Evolutionary conservation across 2,329 filamentous ascomycete species (phyloP).

Genomic region (Cyanodermella asteris): DNA sequence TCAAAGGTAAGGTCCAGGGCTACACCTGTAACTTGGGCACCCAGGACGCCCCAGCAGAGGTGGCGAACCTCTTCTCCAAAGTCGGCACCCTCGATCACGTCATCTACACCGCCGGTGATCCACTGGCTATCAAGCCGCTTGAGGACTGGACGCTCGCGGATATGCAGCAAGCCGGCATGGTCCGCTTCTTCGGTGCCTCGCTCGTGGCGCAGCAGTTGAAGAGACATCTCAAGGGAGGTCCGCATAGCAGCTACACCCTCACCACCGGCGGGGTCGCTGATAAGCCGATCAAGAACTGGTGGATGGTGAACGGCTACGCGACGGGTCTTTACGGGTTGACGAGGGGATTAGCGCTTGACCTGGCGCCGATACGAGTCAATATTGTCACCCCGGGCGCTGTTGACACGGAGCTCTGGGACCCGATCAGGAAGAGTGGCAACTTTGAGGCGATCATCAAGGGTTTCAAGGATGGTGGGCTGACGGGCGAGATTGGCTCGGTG

Average conservation of each 20-base stretch:
- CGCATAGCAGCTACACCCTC: conserved; percentile 29
- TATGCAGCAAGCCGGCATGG: conserved; percentile 22
- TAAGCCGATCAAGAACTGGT: conserved; percentile 30
- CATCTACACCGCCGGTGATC: conserved; percentile 33
- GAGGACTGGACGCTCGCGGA: conserved; percentile 19
- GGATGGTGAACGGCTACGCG: conserved; percentile 24
- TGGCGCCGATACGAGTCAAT: conserved; percentile 43
- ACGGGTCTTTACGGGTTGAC: conserved; percentile 31
- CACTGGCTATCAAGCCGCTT: conserved; percentile 19
- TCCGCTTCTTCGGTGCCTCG: conserved; percentile 25
- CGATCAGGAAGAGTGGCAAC: conserved; percentile 10
- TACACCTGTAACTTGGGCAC: conserved; percentile 27
- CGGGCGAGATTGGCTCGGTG: conserved; percentile 16
- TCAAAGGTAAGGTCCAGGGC: conserved; percentile 18
- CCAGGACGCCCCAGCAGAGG: conserved; percentile 21
- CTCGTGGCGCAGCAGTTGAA: conserved; percentile 21
- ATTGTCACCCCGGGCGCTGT: conserved; percentile 34
- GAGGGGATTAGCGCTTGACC: conserved; percentile 36
- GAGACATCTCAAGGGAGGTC: conserved; percentile 37
- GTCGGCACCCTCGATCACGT: conserved; percentile 30
- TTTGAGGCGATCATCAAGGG: conserved; percentile 9
- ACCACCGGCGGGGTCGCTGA: conserved; percentile 32
- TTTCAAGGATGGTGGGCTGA: conserved; percentile 8
- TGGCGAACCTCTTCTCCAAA: conserved; percentile 23
- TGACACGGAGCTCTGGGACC: conserved; percentile 23